These are phyloP conservation scores for Exophiala sp. DNA, from an alignment of 2,329 filamentous ascomycete species.

Conservation along the genomic window DNA sequence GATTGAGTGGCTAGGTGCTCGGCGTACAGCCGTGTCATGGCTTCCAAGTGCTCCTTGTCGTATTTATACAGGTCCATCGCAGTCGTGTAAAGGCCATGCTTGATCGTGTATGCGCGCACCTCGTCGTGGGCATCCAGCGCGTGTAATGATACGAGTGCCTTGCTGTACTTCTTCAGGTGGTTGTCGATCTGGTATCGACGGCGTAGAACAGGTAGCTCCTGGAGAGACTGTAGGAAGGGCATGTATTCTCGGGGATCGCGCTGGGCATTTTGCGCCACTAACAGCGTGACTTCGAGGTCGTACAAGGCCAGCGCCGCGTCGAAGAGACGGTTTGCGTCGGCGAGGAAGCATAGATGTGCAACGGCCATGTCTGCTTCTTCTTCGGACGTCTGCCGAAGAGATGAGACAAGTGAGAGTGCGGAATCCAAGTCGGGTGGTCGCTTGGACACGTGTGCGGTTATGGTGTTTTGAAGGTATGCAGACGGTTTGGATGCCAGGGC, in stretches of 20 bases:
- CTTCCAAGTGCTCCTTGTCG: slow-evolving; percentile 58
- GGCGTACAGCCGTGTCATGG: slow-evolving; percentile 73
- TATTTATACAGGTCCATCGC: slow-evolving; percentile 81
- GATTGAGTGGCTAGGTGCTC: slow-evolving; percentile 68
- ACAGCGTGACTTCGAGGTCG: slow-evolving; percentile 77
- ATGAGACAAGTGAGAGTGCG: slow-evolving; percentile 71
- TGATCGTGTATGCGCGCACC: slow-evolving; percentile 67
- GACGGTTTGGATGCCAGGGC: slow-evolving; percentile 57
- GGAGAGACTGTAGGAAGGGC: slow-evolving; percentile 83
- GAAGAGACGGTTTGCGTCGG: slow-evolving; percentile 86
- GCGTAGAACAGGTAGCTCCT: slow-evolving; percentile 63
- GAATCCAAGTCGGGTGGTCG: slow-evolving; percentile 81
- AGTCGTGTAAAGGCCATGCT: slow-evolving; percentile 70
- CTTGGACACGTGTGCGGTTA: slow-evolving; percentile 94
- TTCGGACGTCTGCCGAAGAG: slow-evolving; percentile 50
- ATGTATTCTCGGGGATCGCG: slow-evolving; percentile 93
- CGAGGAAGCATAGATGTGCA: slow-evolving; percentile 95
- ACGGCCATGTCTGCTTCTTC: slow-evolving; percentile 79
- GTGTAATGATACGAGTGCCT: slow-evolving; percentile 73
- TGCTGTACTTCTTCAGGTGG: slow-evolving; percentile 67
- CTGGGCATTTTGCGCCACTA: slow-evolving; percentile 93
- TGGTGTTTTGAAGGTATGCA: slow-evolving; percentile 76
- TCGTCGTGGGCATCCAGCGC: slow-evolving; percentile 69
- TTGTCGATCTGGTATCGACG: slow-evolving; percentile 83
- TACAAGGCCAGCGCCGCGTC: slow-evolving; percentile 87